Conservation (phyloP, 2,329 filamentous ascomycete genomes). For the Aspergillus neoniger region DNA sequence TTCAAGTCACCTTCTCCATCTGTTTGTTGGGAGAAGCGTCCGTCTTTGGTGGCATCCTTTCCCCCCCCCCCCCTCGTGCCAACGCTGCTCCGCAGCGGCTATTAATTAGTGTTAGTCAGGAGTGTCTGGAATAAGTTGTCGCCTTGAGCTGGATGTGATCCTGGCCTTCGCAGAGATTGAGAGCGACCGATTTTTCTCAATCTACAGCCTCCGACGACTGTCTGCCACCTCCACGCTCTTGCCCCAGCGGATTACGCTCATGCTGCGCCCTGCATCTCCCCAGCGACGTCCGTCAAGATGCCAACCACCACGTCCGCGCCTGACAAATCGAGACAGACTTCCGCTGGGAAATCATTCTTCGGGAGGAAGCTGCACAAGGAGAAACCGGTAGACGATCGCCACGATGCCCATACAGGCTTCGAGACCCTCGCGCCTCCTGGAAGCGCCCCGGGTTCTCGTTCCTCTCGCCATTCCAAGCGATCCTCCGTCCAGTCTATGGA, state of each 20-base stretch:
- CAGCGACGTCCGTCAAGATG: conserved; percentile 47
- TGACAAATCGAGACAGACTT: conserved; percentile 81
- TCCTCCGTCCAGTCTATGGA: conserved; percentile 74
- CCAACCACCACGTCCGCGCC: conserved; percentile 62
- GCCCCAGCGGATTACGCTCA: conserved; percentile 25
- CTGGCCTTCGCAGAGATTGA: not conserved
- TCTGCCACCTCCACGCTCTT: conserved; percentile 1
- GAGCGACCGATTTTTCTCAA: not conserved
- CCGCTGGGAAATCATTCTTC: conserved; percentile 81
- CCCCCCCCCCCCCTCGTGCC: conserved; percentile 18
- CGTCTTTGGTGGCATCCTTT: not conserved
- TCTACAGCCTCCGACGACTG: not conserved
- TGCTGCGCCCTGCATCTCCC: conserved; percentile 37
- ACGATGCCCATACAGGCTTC: conserved; percentile 61
- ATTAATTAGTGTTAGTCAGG: conserved; percentile 20
- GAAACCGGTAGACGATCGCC: conserved; percentile 66
- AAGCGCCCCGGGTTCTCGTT: conserved; percentile 65
- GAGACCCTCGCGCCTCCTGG: conserved; percentile 63
- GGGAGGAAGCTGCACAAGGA: conserved; percentile 76
- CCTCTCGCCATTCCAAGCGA: conserved; percentile 71
- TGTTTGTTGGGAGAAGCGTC: not conserved
- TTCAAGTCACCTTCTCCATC: not conserved
- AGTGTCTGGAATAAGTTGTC: conserved; percentile 18
- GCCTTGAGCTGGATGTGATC: not conserved
- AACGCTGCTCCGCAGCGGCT: conserved; percentile 27